Percentiles rank a stretch among this genome's conserved stretches.
These are phyloP conservation scores for Trichoderma koningii DNA, from an alignment of 2,329 filamentous ascomycete genomes.

Conservation along the genomic window DNA sequence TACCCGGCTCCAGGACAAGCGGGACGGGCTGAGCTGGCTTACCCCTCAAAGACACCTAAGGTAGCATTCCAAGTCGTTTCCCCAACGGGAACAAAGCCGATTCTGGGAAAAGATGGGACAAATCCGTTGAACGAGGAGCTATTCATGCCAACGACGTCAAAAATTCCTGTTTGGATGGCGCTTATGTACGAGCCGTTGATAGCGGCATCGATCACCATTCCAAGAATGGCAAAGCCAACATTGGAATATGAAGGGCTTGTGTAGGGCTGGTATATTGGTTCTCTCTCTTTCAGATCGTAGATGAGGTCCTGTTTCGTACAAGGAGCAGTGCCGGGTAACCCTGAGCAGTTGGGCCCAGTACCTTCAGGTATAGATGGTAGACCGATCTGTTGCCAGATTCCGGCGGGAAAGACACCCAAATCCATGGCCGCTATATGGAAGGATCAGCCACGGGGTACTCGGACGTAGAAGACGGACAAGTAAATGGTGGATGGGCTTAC, in stretches of 20 bases:
- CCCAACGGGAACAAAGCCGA: slow-evolving; percentile 42
- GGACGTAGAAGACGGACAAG: background rate
- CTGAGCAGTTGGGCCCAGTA: background rate
- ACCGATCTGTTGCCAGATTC: background rate
- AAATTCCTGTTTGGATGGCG: background rate
- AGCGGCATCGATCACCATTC: slow-evolving; percentile 48
- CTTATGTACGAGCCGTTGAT: slow-evolving; percentile 45
- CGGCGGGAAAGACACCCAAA: background rate
- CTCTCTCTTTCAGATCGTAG: slow-evolving; percentile 34
- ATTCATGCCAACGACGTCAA: background rate
- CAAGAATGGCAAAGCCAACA: slow-evolving; percentile 48
- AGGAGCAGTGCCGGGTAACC: background rate
- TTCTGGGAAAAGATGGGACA: slow-evolving; percentile 32
- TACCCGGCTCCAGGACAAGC: no score
- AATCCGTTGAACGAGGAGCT: slow-evolving; percentile 35
- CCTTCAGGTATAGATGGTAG: background rate
- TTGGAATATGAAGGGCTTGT: slow-evolving; percentile 54
- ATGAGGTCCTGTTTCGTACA: slow-evolving; percentile 34
- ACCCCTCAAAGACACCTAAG: slow-evolving; percentile 38
- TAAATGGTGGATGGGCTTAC: slow-evolving; percentile 32
- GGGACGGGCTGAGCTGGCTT: background rate
- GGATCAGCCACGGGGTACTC: background rate
- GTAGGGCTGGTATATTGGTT: slow-evolving; percentile 48
- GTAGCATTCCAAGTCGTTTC: slow-evolving; percentile 41
- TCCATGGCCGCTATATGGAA: background rate